Base-by-base conservation (phyloP, 176 grass and related monocot species). In the Eragrostis curvula region DNA sequence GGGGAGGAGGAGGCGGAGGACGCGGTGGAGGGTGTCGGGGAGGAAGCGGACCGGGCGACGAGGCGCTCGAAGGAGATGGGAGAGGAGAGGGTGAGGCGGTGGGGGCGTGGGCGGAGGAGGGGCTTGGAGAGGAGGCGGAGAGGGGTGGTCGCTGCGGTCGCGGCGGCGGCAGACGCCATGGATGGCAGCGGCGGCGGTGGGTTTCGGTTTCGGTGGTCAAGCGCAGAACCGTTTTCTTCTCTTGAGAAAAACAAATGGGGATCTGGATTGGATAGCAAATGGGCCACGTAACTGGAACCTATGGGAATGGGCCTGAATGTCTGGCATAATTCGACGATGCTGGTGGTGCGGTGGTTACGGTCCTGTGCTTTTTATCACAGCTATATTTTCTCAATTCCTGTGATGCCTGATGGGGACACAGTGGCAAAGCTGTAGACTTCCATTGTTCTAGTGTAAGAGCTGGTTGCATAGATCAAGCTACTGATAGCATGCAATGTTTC, bases 1-100 rank as follows among this genome's bases (percentile, higher is more conserved):
- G 83, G 0, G 50, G 87, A 79, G 15, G 15, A 58, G 73, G 50
- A 24, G n/a, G 70, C 30, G 71, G 64, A 51, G 5, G 83, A 62
- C 21, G 85, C 27, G 25, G 71, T 43, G 64, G 66, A 56, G 3
- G 84, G 70, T 16, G 86, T 56, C 20, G 76, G 72, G 50, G 88
- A 79, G 72, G 91, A 80, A 39, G 73, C 28, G 10, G 88, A 70
- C 77, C 81, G 63, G 48, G 59, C 85, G 48, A 64, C 56, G 88
- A 97, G 70, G 44, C 76, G 83, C 83, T 97, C 92, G 83, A 94
- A 97, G 77, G 92, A 91, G 80, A 95, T 74, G 24, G 92, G 79
- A 39, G 81, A 71, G 86, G 68, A 86, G 75, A 93, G 68, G 24
- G 32, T 77, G 79, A 93, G 72, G 18, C 85, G 82, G 52, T 87